Evolutionary conservation across 805 yeast species (phyloP).

Genomic region (Yarrowia phangngaensis): DNA sequence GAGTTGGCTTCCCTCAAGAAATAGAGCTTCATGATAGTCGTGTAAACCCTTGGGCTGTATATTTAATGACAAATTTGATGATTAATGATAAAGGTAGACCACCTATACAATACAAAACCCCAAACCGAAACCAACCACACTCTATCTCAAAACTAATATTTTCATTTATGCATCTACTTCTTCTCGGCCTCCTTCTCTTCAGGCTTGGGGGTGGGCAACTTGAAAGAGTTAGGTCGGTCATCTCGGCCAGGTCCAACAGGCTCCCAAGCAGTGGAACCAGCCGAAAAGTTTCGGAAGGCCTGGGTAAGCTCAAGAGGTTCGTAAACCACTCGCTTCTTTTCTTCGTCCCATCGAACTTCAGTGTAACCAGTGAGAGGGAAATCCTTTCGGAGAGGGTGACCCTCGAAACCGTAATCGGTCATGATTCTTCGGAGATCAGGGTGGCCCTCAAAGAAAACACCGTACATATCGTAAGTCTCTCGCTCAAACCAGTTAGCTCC

Average conservation of each 20-base stretch:
- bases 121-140: neutral
- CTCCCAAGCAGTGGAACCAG: slow-evolving; percentile 87
- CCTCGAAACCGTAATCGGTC: slow-evolving; percentile 91
- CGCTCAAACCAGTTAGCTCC: slow-evolving; percentile 92
- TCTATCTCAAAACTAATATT: slow-evolving; percentile 18
- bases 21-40: slow-evolving; percentile 1
- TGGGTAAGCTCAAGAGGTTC: slow-evolving; percentile 89
- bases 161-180: slow-evolving; percentile 33
- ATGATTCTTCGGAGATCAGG: slow-evolving; percentile 85
- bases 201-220: slow-evolving; percentile 76
- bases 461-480: slow-evolving; percentile 83
- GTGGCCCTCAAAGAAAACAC: slow-evolving; percentile 82
- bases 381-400: slow-evolving; percentile 86
- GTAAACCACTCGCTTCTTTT: slow-evolving; percentile 82
- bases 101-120: neutral
- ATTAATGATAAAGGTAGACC: neutral
- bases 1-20: slow-evolving; percentile 15
- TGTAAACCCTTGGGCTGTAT: slow-evolving; percentile 10
- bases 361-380: slow-evolving; percentile 92
- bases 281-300: slow-evolving; percentile 86
- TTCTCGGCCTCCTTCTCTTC: slow-evolving; percentile 53
- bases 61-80: slow-evolving; percentile 24
- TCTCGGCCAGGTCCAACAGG: slow-evolving; percentile 86
- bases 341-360: slow-evolving; percentile 85
- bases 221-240: slow-evolving; percentile 73